These are phyloP conservation scores for Zymoseptoria pseudotritici DNA, from an alignment of 2,329 filamentous ascomycete genomes.

Conservation along the genomic window DNA sequence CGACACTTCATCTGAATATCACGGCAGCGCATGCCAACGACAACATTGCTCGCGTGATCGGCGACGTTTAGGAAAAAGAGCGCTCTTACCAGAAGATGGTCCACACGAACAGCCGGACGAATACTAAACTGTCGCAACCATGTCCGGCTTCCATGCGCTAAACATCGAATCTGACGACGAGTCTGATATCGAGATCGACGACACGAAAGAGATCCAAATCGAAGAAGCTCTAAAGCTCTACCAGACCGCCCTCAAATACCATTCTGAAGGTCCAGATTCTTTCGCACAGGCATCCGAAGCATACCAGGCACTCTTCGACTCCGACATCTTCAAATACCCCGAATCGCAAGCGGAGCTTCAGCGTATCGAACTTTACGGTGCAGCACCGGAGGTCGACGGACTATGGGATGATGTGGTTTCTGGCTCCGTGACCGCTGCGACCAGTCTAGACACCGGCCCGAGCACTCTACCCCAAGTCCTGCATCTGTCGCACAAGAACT, in stretches of 20 bases:
- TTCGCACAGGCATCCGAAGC: conserved; percentile 71
- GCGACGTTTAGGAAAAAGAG: neutral
- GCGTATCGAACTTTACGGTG: conserved; percentile 52
- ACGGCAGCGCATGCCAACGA: neutral
- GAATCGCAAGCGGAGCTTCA: conserved; percentile 82
- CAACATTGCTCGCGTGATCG: neutral
- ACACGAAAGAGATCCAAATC: conserved; percentile 92
- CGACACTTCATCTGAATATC: neutral
- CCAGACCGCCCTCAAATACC: conserved; percentile 81
- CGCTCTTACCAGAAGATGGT: neutral
- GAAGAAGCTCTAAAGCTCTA: conserved; percentile 95
- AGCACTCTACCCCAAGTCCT: conserved; percentile 82
- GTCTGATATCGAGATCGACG: conserved; percentile 83
- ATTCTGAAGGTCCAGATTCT: conserved; percentile 73
- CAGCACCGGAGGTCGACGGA: conserved; percentile 35
- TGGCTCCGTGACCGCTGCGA: conserved; percentile 34
- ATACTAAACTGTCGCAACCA: conserved; percentile 18
- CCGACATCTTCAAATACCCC: conserved; percentile 88
- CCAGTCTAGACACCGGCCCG: conserved; percentile 61
- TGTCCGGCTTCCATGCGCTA: conserved; percentile 69
- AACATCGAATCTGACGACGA: conserved; percentile 93
- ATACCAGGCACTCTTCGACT: conserved; percentile 77
- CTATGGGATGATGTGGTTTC: conserved; percentile 25
- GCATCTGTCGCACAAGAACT: conserved; percentile 91
- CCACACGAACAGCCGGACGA: neutral